phyloP scores from a whole-genome alignment of 164 flowering plant species.

The Vitis riparia region DNA sequence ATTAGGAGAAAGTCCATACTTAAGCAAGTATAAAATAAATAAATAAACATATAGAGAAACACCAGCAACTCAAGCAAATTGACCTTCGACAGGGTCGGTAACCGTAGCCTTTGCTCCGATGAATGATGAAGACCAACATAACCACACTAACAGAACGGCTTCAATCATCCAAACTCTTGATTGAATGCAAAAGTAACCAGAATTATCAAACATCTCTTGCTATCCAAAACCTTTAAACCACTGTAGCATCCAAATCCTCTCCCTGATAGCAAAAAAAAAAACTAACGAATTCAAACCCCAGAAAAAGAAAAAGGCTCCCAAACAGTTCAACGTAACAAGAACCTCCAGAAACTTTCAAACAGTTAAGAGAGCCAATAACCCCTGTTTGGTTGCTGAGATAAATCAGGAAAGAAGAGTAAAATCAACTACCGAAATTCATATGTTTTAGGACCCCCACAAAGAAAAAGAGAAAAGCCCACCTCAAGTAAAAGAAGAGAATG shows the following conservation, averaged over 20 bases:
- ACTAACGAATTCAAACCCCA: not conserved
- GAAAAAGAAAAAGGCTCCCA: not conserved
- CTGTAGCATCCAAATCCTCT: not conserved
- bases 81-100: conserved; percentile 39
- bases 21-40: not conserved
- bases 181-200: conserved; percentile 1
- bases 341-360: not conserved
- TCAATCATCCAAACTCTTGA: conserved; percentile 9
- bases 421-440: too few relatives aligned
- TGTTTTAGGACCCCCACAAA: too few relatives aligned
- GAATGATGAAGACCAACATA: conserved; percentile 16
- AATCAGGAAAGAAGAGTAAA: too few relatives aligned
- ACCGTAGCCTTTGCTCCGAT: conserved; percentile 18
- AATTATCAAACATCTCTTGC: not conserved
- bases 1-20: too few relatives aligned
- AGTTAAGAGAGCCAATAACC: too few relatives aligned
- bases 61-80: not conserved
- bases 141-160: conserved; percentile 12
- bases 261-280: conserved; percentile 3
- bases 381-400: not conserved
- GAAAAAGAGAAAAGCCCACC: too few relatives aligned
- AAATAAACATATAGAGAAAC: not conserved
- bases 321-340: not conserved
- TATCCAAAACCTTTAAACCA: not conserved
- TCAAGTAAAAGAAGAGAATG: too few relatives aligned